A percentile compares a stretch with the other conserved stretches of the same genome.
Evolutionary conservation across 2,329 filamentous ascomycete species (phyloP).

Genomic region (Aureobasidium sp.): DNA sequence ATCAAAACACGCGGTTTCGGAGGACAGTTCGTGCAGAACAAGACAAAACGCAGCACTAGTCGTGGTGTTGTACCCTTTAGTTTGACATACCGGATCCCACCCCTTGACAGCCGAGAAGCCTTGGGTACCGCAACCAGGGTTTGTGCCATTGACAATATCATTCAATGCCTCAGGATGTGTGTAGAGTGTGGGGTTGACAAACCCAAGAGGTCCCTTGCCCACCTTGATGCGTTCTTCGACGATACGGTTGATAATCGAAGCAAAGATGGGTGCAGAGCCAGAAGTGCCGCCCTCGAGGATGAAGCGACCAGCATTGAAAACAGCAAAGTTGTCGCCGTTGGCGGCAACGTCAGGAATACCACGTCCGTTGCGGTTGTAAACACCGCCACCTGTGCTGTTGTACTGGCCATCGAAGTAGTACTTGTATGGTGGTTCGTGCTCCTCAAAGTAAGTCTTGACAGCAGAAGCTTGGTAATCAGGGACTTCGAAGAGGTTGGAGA

Average conservation of each 20-base stretch:
- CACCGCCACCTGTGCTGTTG: conserved; percentile 19
- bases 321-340: conserved; percentile 14
- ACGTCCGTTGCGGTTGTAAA: conserved; percentile 24
- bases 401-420: conserved; percentile 18
- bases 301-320: conserved; percentile 28
- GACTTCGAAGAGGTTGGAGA: conserved; percentile 26
- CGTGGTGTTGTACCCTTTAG: too few relatives aligned
- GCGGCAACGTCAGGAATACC: conserved; percentile 27
- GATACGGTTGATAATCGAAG: conserved; percentile 21
- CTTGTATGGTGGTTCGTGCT: conserved; percentile 20
- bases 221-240: conserved; percentile 19
- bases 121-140: conserved; percentile 26
- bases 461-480: conserved; percentile 30
- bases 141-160: conserved; percentile 21
- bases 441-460: conserved; percentile 29
- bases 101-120: conserved; percentile 17
- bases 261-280: conserved; percentile 22
- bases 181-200: conserved; percentile 26
- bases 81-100: conserved; percentile 23
- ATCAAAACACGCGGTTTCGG: too few relatives aligned
- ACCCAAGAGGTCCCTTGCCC: conserved; percentile 23
- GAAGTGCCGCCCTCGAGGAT: conserved; percentile 19
- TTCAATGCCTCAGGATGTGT: conserved; percentile 20
- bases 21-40: too few relatives aligned
- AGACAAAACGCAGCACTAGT: too few relatives aligned